A percentile compares a stretch with the other conserved stretches of the same genome.
Conservation (phyloP, 1,284 basidiomycete species). For the Mycena citricolor region DNA sequence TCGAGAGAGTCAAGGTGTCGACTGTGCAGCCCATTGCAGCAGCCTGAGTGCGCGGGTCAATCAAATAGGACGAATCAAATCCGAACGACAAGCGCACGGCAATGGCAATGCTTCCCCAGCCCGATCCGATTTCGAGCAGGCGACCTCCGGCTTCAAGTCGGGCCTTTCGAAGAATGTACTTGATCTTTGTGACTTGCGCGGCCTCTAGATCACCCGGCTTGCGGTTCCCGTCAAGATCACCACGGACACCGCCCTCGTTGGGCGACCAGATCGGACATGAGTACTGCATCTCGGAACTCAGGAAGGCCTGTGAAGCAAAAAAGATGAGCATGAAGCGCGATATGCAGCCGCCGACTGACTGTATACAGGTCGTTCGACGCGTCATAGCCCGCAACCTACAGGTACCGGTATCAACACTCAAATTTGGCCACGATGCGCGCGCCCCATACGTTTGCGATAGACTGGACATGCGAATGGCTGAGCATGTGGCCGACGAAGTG, state of each 20-base stretch:
- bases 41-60: slow-evolving; percentile 38
- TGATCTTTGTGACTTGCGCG: slow-evolving; percentile 66
- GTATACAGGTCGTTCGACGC: slow-evolving; percentile 57
- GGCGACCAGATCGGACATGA: slow-evolving; percentile 64
- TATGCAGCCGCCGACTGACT: too few species aligned
- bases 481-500: slow-evolving; percentile 31
- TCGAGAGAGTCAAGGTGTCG: slow-evolving; percentile 70
- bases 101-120: slow-evolving; percentile 76
- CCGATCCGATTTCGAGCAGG: slow-evolving; percentile 74
- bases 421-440: slow-evolving; percentile 58
- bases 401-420: too few species aligned
- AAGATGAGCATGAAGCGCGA: too few species aligned
- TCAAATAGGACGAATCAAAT: slow-evolving; percentile 25
- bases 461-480: slow-evolving; percentile 43
- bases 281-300: slow-evolving; percentile 75
- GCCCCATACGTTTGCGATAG: slow-evolving; percentile 59
- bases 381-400: slow-evolving; percentile 70
- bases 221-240: slow-evolving; percentile 38
- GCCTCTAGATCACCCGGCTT: slow-evolving; percentile 56
- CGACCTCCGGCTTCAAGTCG: slow-evolving; percentile 59
- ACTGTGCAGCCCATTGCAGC: slow-evolving; percentile 60
- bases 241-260: slow-evolving; percentile 49
- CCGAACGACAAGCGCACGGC: slow-evolving; percentile 44
- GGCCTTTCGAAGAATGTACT: slow-evolving; percentile 59
- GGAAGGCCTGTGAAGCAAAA: slow-evolving; percentile 49